Evolutionary conservation across 495 filamentous ascomycete genomes (phyloP).

Genomic region (Penicillium subrubescens): DNA sequence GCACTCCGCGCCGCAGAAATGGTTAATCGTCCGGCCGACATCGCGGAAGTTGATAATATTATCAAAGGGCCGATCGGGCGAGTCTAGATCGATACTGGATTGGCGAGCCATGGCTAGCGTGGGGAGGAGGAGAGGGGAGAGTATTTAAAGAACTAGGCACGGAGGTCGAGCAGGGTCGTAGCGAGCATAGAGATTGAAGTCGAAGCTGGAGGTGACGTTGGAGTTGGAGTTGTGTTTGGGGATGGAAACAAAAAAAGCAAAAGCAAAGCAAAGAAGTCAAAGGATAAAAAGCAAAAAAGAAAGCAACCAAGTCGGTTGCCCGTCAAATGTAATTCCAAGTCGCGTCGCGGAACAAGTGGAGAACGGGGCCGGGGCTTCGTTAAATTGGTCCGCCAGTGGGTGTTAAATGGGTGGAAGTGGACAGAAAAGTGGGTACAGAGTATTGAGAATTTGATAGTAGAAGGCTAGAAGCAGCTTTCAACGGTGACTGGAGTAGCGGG

Average conservation of each 20-base stretch:
- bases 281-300: constrained; percentile 2
- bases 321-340: constrained; percentile 1
- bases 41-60: constrained; percentile 83
- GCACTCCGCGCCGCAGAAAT: constrained; percentile 55
- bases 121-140: neutral
- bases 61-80: constrained; percentile 56
- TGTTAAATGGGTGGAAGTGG: too few relatives aligned
- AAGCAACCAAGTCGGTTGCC: constrained; percentile 1
- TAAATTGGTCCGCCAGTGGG: neutral
- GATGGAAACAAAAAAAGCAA: constrained; percentile 3
- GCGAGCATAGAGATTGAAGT: constrained; percentile 1
- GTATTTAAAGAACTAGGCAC: neutral
- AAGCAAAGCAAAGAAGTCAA: neutral
- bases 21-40: constrained; percentile 74
- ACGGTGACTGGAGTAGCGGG: neutral
- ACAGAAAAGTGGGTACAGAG: neutral
- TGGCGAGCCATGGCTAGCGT: constrained; percentile 27
- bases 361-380: neutral
- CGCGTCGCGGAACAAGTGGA: neutral
- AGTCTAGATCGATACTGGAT: constrained; percentile 44
- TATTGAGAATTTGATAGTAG: neutral
- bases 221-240: neutral
- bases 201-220: neutral
- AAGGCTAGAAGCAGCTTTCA: too few relatives aligned
- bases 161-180: neutral